Base-by-base conservation (phyloP, 805 yeast genomes). In the Saturnispora besseyi region DNA sequence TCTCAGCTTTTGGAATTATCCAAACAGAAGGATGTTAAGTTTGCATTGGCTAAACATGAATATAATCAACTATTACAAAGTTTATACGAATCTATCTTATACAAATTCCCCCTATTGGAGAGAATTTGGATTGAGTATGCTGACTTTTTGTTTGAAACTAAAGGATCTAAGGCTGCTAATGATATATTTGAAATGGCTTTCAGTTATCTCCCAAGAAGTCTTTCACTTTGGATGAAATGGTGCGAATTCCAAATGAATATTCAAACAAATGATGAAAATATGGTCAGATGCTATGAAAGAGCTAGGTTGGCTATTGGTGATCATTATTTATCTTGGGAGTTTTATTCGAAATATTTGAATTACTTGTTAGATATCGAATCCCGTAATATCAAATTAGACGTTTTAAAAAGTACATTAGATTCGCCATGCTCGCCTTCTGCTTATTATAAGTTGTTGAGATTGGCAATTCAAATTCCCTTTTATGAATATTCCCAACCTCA, bases 121-220 rank as follows among this genome's bases (percentile, higher is more conserved):
- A 76, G 75, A 42, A 77, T 77, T 56, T 81, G 86, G 86, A 63
- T 77, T n/a, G 67, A 73, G 36, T 78, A 66, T 59, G 82, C 84
- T 0, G 57, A 62, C 3, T 65, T 73, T 70, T 74, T 73, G 54
- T 75, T 70, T 54, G 64, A 62, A 31, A 58, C 77, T 30, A 80
- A 79, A 1, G 57, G 68, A 45, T 68, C 77, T 1, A 63, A 62
- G 0, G 50, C 53, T 3, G 71, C 78, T 2, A 60, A 61, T 2
- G 53, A 50, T 1, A 60, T 77, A 2, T 79, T 66, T 54, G 53
- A 63, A 30, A 54, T 64, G n/a, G 72, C 74, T 1, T 58, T 82
- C 32, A 51, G 54, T 2, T 55, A 65, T 18, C 51, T 77, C 13
- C 73, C 76, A 0, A 66, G 67, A 51, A 78, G 80, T 4, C 59